Base-by-base conservation (phyloP, 2,329 filamentous ascomycete genomes). In the Fusarium bulbicola region DNA sequence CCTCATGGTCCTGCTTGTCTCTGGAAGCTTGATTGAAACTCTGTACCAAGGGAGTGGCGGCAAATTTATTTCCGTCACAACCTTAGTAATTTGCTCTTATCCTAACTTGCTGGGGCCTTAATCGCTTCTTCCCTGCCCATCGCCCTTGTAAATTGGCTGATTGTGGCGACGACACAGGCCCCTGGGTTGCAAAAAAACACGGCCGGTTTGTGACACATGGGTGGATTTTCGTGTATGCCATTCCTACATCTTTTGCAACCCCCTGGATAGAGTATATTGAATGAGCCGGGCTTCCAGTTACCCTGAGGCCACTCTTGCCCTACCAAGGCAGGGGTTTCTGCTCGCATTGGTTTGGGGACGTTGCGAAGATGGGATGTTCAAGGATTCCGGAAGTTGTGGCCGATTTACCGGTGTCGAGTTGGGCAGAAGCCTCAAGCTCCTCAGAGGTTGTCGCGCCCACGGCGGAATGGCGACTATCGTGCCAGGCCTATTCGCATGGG, bases 71-170 rank as follows among this genome's bases (percentile, higher is more conserved):
- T 46, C 52, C 52, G 32, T 9, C 7, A 32, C 16, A n/a, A 30
- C 15, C 18, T 26, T 30, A 24, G 32, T 42, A 24, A 32, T 30
- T 24, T 28, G 30, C 39, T 45, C 40, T 59, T 47, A n/a, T 69
- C 65, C 40, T 34, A 21, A 39, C 54, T 65, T 20, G n/a, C 26
- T 46, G n/a, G 43, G 26, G 47, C 36, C 63, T 20, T 30, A 12
- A 49, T 59, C 50, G 52, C 59, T 54, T 58, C 52, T 53, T 70
- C 57, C 36, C n/a, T 46, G 30, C 42, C 21, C 14, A 24, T 30
- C 36, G 61, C 36, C 59, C 66, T 53, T 49, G 59, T 47, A 65
- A 49, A 37, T 69, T 37, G 45, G n/a, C 59, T 49, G 52, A 65
- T 53, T 53, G 34, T 54, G 46, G 57, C 59, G 57, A 37, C 52